Base-by-base conservation (phyloP, 2,329 filamentous ascomycete species). In the Chaetomiaceae sp. region DNA sequence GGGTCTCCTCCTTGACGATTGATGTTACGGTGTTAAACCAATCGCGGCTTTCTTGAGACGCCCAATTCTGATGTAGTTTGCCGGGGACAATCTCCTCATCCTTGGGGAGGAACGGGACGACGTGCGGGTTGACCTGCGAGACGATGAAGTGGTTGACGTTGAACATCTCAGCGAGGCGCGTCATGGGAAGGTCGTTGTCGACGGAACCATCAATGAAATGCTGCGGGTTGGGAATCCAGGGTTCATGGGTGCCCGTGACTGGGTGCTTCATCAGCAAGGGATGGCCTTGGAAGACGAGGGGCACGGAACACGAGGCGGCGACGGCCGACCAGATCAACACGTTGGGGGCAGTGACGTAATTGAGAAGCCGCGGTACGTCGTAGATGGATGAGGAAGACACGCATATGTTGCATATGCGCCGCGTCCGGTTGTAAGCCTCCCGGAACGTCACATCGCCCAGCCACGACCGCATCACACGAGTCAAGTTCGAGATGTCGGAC, bases 101-200 rank as follows among this genome's bases (percentile, higher is more conserved):
- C 60, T 85, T 87, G 14, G 81, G 76, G 14, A 96, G 73, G 63
- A 97, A 96, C 0, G 90, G 89, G 0, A 95, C 82, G 8, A 96
- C 89, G 63, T 97, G 92, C 0, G 92, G 92, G 63, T 97, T 97
- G 46, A 96, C 90, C 67, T 97, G 92, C 0, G 90, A 96, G 16
- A 96, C 92, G 61, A 97, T 96, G 66, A 96, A 96, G 67, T 96
- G 92, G 65, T 96, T 96, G 66, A 96, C 91, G 65, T 96, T 96
- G 75, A 96, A 96, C 87, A 96, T 91, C 65, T 96, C 90, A 1
- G 90, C 85, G 14, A 97, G 76, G 2, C 89, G 82, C 18, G 86
- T 90, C 83, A 95, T 95, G 1, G 92, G 92, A 2, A 97, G 75
- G 67, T 97, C 92, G 55, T 94, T 94, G 66, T 96, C 90, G 20